phyloP scores from a whole-genome alignment of 148 eudicot genomes.

The Amaranthus palmeri region DNA sequence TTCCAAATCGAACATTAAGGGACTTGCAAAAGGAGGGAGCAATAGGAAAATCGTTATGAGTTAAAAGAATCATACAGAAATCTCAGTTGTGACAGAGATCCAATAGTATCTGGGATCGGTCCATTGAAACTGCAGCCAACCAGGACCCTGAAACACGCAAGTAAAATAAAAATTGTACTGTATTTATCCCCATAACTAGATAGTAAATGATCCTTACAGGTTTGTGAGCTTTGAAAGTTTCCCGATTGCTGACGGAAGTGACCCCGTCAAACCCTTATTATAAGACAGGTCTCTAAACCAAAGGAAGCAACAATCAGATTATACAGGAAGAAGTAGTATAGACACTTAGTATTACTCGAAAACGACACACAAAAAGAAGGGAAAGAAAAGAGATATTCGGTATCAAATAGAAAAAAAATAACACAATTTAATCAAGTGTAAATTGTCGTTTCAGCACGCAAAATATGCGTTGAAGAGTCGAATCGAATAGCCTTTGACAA shows the following conservation, averaged over 20 bases:
- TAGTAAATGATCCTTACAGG: constrained; percentile 41
- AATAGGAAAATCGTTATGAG: background rate
- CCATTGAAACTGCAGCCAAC: constrained; percentile 20
- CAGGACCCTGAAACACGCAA: too few species aligned
- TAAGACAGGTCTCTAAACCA: constrained; percentile 70
- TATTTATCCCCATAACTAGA: too few species aligned
- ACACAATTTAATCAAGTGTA: background rate
- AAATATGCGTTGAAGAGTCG: background rate
- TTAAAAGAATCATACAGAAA: constrained; percentile 21
- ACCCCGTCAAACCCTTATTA: constrained; percentile 58
- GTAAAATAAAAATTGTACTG: too few species aligned
- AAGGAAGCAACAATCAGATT: background rate
- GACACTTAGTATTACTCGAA: too few species aligned
- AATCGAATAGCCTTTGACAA: background rate
- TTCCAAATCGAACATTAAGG: background rate
- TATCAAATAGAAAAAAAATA: background rate
- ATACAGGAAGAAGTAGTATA: background rate
- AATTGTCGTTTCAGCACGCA: background rate
- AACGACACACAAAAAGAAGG: background rate
- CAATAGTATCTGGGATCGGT: constrained; percentile 12
- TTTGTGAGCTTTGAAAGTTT: constrained; percentile 41
- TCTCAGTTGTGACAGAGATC: constrained; percentile 15
- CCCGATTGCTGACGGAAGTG: constrained; percentile 64
- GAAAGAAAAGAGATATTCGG: too few species aligned
- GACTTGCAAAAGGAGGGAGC: background rate